These are phyloP conservation scores for Penicillium samsonianum DNA, from an alignment of 495 filamentous ascomycete species.

Conservation along the genomic window DNA sequence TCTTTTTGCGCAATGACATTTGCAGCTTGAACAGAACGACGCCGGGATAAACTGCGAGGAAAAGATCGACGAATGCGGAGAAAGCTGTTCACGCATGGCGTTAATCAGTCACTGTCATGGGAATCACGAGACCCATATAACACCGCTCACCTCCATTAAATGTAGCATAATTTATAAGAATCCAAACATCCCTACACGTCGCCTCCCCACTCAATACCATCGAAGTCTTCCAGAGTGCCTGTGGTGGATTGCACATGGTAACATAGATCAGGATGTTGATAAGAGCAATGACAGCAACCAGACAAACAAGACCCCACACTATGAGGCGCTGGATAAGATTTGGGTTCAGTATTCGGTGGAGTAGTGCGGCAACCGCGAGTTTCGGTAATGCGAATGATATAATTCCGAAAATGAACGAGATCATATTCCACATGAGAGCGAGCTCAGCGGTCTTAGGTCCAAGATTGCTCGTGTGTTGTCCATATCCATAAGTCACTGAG, in stretches of 20 bases:
- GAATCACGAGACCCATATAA: background rate
- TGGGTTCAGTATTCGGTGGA: constrained; percentile 32
- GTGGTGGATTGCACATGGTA: constrained; percentile 32
- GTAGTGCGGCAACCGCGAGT: constrained; percentile 29
- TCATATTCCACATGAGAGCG: constrained; percentile 25
- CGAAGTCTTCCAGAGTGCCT: constrained; percentile 29
- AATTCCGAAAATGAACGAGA: constrained; percentile 31
- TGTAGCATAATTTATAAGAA: constrained; percentile 29
- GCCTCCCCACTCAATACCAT: constrained; percentile 21
- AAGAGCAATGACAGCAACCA: constrained; percentile 19
- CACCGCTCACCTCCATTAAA: constrained; percentile 24
- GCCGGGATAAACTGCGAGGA: constrained; percentile 36
- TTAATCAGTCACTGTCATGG: background rate
- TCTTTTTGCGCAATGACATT: constrained; percentile 38
- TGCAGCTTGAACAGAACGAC: constrained; percentile 36
- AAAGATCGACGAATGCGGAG: constrained; percentile 32
- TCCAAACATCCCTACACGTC: constrained; percentile 19
- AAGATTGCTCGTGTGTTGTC: constrained; percentile 26
- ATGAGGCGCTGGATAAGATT: constrained; percentile 12
- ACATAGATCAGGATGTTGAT: constrained; percentile 33
- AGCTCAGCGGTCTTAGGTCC: constrained; percentile 14
- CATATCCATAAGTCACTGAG: constrained; percentile 32
- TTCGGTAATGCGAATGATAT: constrained; percentile 34
- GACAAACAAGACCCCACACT: constrained; percentile 24
- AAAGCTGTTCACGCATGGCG: constrained; percentile 10